Evolutionary conservation across 495 filamentous ascomycete genomes (phyloP).

Genomic region (Penicillium goetzii): DNA sequence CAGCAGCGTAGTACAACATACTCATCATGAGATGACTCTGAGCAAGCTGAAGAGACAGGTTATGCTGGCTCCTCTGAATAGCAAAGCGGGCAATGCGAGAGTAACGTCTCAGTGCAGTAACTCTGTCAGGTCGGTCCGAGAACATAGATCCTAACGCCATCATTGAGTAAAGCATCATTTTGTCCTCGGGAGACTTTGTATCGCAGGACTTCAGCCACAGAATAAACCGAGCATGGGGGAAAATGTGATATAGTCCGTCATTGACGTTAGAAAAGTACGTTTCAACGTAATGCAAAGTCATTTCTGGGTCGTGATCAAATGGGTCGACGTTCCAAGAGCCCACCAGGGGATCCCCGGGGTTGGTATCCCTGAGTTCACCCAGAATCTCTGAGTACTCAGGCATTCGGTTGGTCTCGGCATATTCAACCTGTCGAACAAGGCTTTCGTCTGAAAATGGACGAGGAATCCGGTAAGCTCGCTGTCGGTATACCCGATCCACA

Average conservation of each 20-base stretch:
- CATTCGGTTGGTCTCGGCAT: constrained; percentile 18
- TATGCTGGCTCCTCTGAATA: constrained; percentile 52
- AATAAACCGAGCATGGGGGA: constrained; percentile 57
- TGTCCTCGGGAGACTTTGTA: constrained; percentile 63
- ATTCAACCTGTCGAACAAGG: constrained; percentile 17
- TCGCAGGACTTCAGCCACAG: constrained; percentile 56
- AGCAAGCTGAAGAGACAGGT: constrained; percentile 60
- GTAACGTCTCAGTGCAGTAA: constrained; percentile 52
- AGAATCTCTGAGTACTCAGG: constrained; percentile 43
- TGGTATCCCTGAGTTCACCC: constrained; percentile 37
- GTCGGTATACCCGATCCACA: constrained; percentile 31
- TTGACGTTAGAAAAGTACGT: constrained; percentile 59
- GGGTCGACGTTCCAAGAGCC: constrained; percentile 67
- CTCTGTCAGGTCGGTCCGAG: constrained; percentile 55
- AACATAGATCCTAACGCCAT: constrained; percentile 63
- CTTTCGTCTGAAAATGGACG: constrained; percentile 26
- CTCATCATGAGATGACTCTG: constrained; percentile 66
- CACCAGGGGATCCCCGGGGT: constrained; percentile 50
- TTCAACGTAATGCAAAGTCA: constrained; percentile 55
- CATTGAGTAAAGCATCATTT: constrained; percentile 71
- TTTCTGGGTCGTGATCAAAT: constrained; percentile 55
- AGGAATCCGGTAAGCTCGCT: constrained; percentile 24
- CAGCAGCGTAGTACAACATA: constrained; percentile 65
- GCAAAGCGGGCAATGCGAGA: constrained; percentile 63
- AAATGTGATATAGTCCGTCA: constrained; percentile 57